Evolutionary conservation across 805 yeast species (phyloP), one percentile per base, ranked within the genome.

Genomic region (Blastobotrys attinorum): DNA sequence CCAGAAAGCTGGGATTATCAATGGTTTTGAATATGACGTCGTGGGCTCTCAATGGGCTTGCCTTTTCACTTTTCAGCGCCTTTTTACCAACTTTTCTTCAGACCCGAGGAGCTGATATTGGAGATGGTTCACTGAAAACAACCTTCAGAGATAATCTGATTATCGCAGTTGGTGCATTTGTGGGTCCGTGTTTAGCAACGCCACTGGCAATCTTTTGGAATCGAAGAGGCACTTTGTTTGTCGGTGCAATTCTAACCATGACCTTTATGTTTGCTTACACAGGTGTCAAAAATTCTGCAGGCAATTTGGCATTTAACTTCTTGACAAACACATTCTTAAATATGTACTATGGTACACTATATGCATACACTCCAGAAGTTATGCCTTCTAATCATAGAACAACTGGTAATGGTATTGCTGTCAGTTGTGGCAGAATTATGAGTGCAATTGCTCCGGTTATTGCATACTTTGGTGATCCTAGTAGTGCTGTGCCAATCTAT

Each of bases 311-410:
- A 4, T 66, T 70, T 39, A 63, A 67, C 33, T 58, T 70, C 4
- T 69, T 70, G 31, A 73, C 81, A 11, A 75, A 72, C 47, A 59
- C 70, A 55, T 65, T 66, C 44, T 53, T 69, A 46, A 65, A 69
- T 58, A 65, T 76, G 45, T 74, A 73, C 54, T 77, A 75, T 55
- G 80, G 77, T 3, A 71, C 73, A 17, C 59, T 79, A n/a, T 79
- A 77, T 52, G 83, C 82, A 3, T 77, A 76, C 55, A 77, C 82
- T 3, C 84, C 83, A 0, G 82, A 79, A 53, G 72, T 75, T 22
- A 71, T 78, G 58, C 78, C 79, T 33, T 59, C 73, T 0, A 58
- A 63, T 40, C 65, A 69, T 13, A 58, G 75, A 58, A 77, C 78
- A 10, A 77, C 83, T 1, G 83, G 79, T 37, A 72, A 72, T 25